Evolutionary conservation across 768 basidiomycete species (phyloP), one percentile per base, ranked within the genome.

Genomic region (Candolleomyces efflorescens): DNA sequence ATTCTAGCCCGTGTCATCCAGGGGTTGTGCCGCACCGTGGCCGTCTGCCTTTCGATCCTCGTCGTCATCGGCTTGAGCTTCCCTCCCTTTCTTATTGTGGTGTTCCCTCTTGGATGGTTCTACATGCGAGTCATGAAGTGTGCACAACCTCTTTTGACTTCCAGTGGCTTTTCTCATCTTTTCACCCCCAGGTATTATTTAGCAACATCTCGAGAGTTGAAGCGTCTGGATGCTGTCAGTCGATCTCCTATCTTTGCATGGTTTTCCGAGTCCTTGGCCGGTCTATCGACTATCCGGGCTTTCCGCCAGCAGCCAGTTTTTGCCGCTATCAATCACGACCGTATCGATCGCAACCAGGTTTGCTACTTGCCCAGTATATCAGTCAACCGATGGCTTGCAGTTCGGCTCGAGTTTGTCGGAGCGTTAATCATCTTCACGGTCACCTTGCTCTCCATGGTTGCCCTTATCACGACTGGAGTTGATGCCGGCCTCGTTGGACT

Each of bases 161-260:
- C 46, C n/a, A 20, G 24, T 7, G 46, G 20, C 9, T 5, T 27
- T 47, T 48, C 18, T 48, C 58, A 1, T 58, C 45, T 47, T n/a
- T 48, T 45, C 20, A 41, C n/a, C 48, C 22, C 32, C 62, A 93
- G 91, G 44, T 96, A 96, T 70, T 94, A 94, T 68, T 82, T 94
- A 7, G 78, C 90, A 3, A 93, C 92, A 0, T 91, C 89, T 1
- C 85, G 92, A 23, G 92, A 94, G 68, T 79, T 94, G 23, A 93
- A 94, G 69, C 89, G 92, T 13, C 78, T 95, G 13, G 92, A 94
- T 62, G 89, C 93, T 0, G 87, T 92, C 23, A 92, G 92, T 5
- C 86, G 90, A 39, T 92, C 91, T 0, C 94, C 95, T 1, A 92
- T 98, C 58, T 95, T 96, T 69, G 88, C 87, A 0, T 90, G 87